Percentiles rank a stretch among this genome's conserved stretches.
phyloP scores from a whole-genome alignment of 495 filamentous ascomycete species.

The Aspergillus cristatus region DNA sequence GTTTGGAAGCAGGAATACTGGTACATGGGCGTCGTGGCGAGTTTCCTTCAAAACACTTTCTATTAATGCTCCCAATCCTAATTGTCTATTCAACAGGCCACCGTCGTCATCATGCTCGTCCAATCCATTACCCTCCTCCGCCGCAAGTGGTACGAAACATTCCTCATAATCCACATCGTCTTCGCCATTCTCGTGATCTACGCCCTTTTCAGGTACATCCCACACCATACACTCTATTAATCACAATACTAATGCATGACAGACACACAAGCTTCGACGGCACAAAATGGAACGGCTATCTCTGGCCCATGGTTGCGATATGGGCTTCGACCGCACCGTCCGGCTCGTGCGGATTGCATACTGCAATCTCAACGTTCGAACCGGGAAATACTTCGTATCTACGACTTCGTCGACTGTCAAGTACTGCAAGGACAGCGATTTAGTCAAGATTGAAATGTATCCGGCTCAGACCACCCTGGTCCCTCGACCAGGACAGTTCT shows the following conservation, averaged over 20 bases:
- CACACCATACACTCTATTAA: no score
- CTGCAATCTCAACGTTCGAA: constrained; percentile 20
- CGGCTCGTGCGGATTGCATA: constrained; percentile 28
- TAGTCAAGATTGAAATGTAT: constrained; percentile 28
- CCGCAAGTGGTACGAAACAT: constrained; percentile 33
- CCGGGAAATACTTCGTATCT: constrained; percentile 2
- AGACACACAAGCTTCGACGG: constrained; percentile 30
- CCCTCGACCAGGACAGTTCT: constrained; percentile 32
- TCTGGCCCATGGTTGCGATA: constrained; percentile 31
- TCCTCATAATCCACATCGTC: constrained; percentile 34
- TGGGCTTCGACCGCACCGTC: constrained; percentile 34
- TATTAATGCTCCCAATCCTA: neutral
- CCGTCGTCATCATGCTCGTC: constrained; percentile 28
- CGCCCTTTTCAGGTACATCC: constrained; percentile 29
- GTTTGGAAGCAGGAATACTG: constrained; percentile 21
- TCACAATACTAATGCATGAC: no score
- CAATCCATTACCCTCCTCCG: constrained; percentile 30
- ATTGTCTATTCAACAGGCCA: constrained; percentile 30
- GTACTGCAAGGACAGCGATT: constrained; percentile 26
- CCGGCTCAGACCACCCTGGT: constrained; percentile 13
- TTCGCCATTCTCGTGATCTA: constrained; percentile 28
- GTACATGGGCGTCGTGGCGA: constrained; percentile 26
- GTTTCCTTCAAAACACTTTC: constrained; percentile 2
- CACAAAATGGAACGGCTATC: constrained; percentile 24
- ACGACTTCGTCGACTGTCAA: constrained; percentile 16